Evolutionary conservation across 2,329 filamentous ascomycete genomes (phyloP).

Genomic region (Aureobasidium leucospermi): DNA sequence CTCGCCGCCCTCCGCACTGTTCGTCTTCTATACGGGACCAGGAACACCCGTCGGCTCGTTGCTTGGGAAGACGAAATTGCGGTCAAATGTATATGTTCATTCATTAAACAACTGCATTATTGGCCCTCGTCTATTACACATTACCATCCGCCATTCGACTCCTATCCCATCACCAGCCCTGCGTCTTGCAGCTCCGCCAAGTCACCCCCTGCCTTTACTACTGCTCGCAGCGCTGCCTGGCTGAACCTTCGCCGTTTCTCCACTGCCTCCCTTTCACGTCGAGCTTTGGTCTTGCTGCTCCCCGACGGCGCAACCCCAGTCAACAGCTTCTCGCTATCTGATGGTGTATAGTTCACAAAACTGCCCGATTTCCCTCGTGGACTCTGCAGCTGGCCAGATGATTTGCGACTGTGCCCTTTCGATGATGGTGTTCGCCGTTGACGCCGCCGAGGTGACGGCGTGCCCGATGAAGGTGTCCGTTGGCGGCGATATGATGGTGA

Average conservation of each 20-base stretch:
- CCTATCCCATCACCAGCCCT: slow-evolving; percentile 26
- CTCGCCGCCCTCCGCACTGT: neutral
- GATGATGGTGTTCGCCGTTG: slow-evolving; percentile 18
- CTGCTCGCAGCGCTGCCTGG: slow-evolving; percentile 61
- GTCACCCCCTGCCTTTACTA: slow-evolving; percentile 65
- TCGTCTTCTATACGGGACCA: neutral
- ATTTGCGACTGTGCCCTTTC: neutral
- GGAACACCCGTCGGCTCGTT: slow-evolving; percentile 2
- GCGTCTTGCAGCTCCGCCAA: slow-evolving; percentile 36
- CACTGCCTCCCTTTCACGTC: slow-evolving; percentile 77
- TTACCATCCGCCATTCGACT: neutral
- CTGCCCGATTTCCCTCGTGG: slow-evolving; percentile 33
- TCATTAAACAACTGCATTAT: slow-evolving; percentile 11
- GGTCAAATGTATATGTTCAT: neutral
- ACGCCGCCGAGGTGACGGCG: slow-evolving; percentile 22
- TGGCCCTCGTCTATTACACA: neutral
- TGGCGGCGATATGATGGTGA: slow-evolving; percentile 18
- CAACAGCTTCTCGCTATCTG: slow-evolving; percentile 71
- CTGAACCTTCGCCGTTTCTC: slow-evolving; percentile 65
- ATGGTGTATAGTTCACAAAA: slow-evolving; percentile 87
- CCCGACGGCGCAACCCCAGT: slow-evolving; percentile 87
- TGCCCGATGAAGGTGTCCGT: slow-evolving; percentile 18
- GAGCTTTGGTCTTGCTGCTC: slow-evolving; percentile 87
- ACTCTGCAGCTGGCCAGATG: slow-evolving; percentile 1
- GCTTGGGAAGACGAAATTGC: slow-evolving; percentile 10